These are phyloP conservation scores for Rubia yunnanensis DNA, from an alignment of 257 asterid species.

Conservation along the genomic window DNA sequence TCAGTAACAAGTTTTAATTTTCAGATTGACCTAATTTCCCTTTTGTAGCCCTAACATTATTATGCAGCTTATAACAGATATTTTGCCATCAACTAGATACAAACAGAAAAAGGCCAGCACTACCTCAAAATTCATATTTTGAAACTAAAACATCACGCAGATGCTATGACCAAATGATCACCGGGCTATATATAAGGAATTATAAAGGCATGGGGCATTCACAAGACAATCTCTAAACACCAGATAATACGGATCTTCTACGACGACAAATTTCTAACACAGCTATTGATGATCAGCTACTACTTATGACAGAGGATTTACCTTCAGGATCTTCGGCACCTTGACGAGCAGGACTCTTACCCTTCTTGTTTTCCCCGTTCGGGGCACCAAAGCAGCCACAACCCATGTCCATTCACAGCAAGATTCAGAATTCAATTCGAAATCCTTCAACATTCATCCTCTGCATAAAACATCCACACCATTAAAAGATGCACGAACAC, in stretches of 20 bases:
- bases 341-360: conserved; percentile 21
- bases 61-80: not conserved
- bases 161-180: not conserved
- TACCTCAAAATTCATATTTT: not conserved
- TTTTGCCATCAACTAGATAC: not conserved
- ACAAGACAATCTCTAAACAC: not conserved
- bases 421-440: conserved; percentile 15
- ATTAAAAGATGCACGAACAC: not conserved
- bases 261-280: not conserved
- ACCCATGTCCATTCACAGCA: conserved; percentile 40
- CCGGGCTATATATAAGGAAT: not conserved
- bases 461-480: conserved; percentile 1
- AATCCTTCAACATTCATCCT: not conserved
- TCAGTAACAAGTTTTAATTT: too few relatives aligned
- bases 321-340: conserved; percentile 46
- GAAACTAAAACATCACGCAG: not conserved
- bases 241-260: not conserved
- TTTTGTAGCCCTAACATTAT: not conserved
- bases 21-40: not conserved
- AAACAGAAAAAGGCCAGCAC: not conserved
- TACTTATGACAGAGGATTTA: conserved; percentile 15
- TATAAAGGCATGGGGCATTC: not conserved
- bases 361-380: conserved; percentile 19
- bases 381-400: conserved; percentile 62
- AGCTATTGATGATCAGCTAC: not conserved